Conservation (phyloP, 164 flowering plant genomes). For the Echeveria elegans region DNA sequence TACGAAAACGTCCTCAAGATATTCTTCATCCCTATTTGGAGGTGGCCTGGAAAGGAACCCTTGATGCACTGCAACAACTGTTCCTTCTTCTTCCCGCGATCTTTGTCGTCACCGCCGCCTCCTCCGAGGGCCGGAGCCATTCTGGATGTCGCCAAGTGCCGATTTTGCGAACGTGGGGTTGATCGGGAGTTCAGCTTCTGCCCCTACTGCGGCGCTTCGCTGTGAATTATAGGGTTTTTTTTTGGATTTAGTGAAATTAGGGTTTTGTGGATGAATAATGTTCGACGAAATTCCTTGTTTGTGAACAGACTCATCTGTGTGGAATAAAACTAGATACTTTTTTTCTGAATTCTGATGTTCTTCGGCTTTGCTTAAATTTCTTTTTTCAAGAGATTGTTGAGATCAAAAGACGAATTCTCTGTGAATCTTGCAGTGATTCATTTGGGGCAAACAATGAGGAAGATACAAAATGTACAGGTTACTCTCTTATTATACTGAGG, state of each 20-base stretch:
- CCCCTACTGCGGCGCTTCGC: conserved; percentile 76
- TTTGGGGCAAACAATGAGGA: background rate
- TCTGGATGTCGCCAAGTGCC: conserved; percentile 33
- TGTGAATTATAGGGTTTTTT: conserved; percentile 16
- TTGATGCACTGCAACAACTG: conserved; percentile 52
- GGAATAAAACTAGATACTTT: background rate
- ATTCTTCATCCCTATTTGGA: conserved; percentile 3
- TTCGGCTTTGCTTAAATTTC: background rate
- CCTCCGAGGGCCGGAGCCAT: background rate
- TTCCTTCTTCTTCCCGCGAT: conserved; percentile 41
- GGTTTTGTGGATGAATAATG: background rate
- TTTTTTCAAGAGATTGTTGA: background rate
- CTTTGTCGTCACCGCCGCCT: conserved; percentile 18
- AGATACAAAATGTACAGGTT: background rate
- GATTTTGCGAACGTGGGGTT: conserved; percentile 44
- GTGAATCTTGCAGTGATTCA: background rate
- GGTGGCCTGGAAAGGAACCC: conserved; percentile 21
- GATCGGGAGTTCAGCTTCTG: conserved; percentile 67
- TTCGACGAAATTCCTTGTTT: background rate
- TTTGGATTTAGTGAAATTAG: background rate
- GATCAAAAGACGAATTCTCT: background rate
- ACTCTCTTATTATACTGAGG: background rate
- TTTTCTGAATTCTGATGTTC: background rate
- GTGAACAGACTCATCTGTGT: background rate
- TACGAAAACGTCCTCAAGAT: conserved; percentile 51